Percentiles rank a stretch among this genome's conserved stretches.
phyloP scores from a whole-genome alignment of 2,329 filamentous ascomycete genomes.

The Hymenoscyphus salicellus region DNA sequence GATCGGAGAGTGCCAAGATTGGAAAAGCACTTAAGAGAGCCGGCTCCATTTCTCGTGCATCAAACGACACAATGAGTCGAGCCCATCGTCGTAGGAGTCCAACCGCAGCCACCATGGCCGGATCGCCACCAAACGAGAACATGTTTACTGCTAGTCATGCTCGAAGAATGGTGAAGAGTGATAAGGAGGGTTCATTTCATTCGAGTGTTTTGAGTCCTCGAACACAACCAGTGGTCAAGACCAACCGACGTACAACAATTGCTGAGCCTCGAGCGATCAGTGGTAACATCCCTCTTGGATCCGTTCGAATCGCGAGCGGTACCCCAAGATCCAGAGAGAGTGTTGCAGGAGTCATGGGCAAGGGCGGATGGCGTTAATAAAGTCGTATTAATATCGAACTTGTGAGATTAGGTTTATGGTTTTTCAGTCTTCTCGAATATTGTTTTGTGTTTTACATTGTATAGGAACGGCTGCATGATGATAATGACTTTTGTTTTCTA shows the following conservation, averaged over 20 bases:
- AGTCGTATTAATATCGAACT: slow-evolving; percentile 1
- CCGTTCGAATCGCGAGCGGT: slow-evolving; percentile 26
- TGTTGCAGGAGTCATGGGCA: slow-evolving; percentile 29
- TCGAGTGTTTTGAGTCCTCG: slow-evolving; percentile 60
- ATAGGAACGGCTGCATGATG: slow-evolving; percentile 16
- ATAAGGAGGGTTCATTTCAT: slow-evolving; percentile 54
- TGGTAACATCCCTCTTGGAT: slow-evolving; percentile 22
- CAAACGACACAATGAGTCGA: slow-evolving; percentile 27
- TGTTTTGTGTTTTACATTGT: slow-evolving; percentile 1
- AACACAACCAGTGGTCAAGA: slow-evolving; percentile 56
- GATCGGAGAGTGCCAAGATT: slow-evolving; percentile 33
- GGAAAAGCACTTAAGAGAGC: slow-evolving; percentile 33
- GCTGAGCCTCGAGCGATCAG: slow-evolving; percentile 30
- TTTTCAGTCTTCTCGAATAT: not conserved
- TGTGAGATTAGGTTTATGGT: not conserved
- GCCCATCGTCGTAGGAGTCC: slow-evolving; percentile 36
- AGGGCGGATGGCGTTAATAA: slow-evolving; percentile 31
- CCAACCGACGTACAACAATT: slow-evolving; percentile 33
- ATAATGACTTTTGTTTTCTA: slow-evolving; percentile 22
- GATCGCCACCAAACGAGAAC: slow-evolving; percentile 55
- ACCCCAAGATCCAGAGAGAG: slow-evolving; percentile 32
- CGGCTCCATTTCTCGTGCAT: slow-evolving; percentile 30
- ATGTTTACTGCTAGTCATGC: slow-evolving; percentile 66
- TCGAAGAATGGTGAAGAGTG: slow-evolving; percentile 62
- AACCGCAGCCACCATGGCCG: slow-evolving; percentile 46